phyloP scores from a whole-genome alignment of 495 filamentous ascomycete genomes.

The Hyaloscypha variabilis region DNA sequence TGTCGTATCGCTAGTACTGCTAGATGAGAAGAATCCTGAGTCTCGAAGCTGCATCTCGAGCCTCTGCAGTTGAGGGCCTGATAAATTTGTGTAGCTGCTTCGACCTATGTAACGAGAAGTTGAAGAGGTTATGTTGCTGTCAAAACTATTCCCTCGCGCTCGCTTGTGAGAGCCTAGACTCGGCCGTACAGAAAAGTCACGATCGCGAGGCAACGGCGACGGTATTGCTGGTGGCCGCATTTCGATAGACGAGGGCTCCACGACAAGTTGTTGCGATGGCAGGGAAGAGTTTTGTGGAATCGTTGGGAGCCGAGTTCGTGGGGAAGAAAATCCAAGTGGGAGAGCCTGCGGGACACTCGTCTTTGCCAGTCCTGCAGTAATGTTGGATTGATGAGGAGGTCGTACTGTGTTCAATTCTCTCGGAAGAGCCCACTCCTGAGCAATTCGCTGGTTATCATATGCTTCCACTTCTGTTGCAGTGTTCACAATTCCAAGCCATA shows the following conservation, averaged over 20 bases:
- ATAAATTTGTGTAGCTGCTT: background rate
- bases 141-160: background rate
- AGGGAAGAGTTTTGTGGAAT: background rate
- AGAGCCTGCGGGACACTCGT: background rate
- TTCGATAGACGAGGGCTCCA: background rate
- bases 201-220: background rate
- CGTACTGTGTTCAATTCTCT: background rate
- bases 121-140: background rate
- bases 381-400: background rate
- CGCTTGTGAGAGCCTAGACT: background rate
- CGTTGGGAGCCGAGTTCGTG: background rate
- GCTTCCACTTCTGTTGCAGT: background rate
- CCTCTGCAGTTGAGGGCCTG: background rate
- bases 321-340: background rate
- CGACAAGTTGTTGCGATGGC: background rate
- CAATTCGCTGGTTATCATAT: background rate
- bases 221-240: background rate
- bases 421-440: background rate
- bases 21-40: background rate
- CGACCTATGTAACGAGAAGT: background rate
- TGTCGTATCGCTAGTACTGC: constrained; percentile 2
- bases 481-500: background rate
- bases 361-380: background rate
- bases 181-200: background rate
- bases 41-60: background rate